Conservation (phyloP, 306 rosid species). For the Glycine latifolia region DNA sequence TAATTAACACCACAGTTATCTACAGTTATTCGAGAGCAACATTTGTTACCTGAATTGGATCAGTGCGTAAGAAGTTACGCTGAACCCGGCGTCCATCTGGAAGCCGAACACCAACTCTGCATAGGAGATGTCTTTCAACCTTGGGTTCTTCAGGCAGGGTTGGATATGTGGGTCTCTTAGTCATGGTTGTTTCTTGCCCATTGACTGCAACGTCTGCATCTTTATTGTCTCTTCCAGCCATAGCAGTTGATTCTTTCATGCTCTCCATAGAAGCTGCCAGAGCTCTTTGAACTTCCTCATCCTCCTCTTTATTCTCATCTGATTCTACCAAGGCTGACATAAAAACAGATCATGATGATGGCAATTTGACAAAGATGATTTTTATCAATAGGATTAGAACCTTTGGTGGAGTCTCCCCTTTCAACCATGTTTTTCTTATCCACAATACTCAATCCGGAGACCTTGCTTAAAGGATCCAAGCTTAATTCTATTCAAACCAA, state of each 20-base stretch:
- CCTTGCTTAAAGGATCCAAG: too few relatives aligned
- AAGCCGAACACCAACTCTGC: conserved; percentile 91
- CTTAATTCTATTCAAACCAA: too few relatives aligned
- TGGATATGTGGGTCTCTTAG: conserved; percentile 67
- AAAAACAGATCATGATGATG: conserved; percentile 40
- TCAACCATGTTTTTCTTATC: too few relatives aligned
- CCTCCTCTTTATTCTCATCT: conserved; percentile 67
- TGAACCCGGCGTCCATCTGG: conserved; percentile 89
- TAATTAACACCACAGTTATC: neutral
- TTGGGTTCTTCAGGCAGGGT: conserved; percentile 88
- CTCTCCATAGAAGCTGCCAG: conserved; percentile 78
- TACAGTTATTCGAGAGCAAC: neutral
- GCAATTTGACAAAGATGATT: conserved; percentile 2
- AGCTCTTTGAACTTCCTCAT: conserved; percentile 75
- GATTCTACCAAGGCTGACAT: conserved; percentile 50
- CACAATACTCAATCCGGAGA: too few relatives aligned
- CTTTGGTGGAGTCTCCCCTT: too few relatives aligned
- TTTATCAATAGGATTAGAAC: neutral
- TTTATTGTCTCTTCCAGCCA: conserved; percentile 45
- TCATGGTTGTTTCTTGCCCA: conserved; percentile 54
- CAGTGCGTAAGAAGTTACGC: conserved; percentile 76
- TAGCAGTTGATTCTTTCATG: conserved; percentile 59
- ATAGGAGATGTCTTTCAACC: conserved; percentile 76
- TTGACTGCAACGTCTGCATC: conserved; percentile 49
- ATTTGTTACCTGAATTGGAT: conserved; percentile 78